These are phyloP conservation scores for Sporisorium iseilematis-ciliati DNA, from an alignment of 1,284 basidiomycete genomes.

Conservation along the genomic window DNA sequence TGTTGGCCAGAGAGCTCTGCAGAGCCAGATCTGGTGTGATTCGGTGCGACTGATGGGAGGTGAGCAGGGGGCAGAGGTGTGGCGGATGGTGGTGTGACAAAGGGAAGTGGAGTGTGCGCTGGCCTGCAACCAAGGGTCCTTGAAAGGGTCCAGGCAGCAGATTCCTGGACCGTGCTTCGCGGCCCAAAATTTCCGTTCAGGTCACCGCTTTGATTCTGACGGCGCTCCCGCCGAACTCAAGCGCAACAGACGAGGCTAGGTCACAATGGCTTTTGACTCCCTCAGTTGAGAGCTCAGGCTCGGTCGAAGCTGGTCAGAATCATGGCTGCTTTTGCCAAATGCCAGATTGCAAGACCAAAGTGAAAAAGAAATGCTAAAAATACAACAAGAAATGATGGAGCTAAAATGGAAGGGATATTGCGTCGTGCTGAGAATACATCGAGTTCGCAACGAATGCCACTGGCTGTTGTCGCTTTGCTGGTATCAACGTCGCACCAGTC, in stretches of 20 bases:
- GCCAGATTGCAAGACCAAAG: not conserved
- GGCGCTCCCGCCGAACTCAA: no score
- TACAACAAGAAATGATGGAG: constrained; percentile 27
- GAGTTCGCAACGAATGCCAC: no score
- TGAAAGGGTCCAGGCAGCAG: constrained; percentile 22
- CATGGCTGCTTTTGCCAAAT: not conserved
- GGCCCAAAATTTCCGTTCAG: not conserved
- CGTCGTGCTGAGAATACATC: not conserved
- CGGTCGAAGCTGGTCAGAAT: no score
- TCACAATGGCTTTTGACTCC: no score
- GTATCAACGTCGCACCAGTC: constrained; percentile 32
- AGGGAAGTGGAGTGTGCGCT: constrained; percentile 1
- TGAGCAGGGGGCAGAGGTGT: not conserved
- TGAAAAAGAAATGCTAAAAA: constrained; percentile 20
- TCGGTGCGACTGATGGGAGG: not conserved
- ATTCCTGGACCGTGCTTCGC: constrained; percentile 26
- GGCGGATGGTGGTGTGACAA: constrained; percentile 9
- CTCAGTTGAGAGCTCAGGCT: no score
- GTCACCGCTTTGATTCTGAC: not conserved
- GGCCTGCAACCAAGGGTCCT: constrained; percentile 14
- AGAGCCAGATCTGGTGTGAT: not conserved
- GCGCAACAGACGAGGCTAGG: no score
- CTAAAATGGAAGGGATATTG: not conserved
- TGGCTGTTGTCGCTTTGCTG: not conserved
- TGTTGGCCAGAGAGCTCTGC: not conserved